Evolutionary conservation across 1,284 basidiomycete species (phyloP), one percentile per base, ranked within the genome.

Genomic region (Singerocomus rubriflavus): DNA sequence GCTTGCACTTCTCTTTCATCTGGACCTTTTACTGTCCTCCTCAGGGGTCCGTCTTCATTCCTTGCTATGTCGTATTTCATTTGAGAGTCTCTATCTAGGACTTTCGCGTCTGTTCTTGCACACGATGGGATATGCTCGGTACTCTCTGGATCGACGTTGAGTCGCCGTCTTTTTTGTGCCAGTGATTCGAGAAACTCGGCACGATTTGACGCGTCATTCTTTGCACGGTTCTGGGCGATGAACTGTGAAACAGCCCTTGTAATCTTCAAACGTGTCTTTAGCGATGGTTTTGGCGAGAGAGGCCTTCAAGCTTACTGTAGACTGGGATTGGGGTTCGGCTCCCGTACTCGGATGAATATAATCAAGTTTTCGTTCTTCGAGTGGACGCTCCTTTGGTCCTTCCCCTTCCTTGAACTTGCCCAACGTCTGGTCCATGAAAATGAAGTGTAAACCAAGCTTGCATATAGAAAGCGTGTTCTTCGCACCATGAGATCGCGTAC

Each of bases 51-150:
- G 35, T 86, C 85, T 49, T 84, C 84, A 55, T 90, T 89, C 67
- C 82, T 87, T 25, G 84, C 84, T 51, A 91, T 85, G 62, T 91
- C 88, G 56, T 89, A 90, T 64, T 85, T 87, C 76, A 91, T 88
- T 62, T 90, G 88, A 0, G 79, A 68, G 50, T 88, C 84, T 44
- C 88, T 72, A 61, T 91, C 79, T 32, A 88, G 71, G 0, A 75
- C 70, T 61, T 81, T 85, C 26, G 87, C 84, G 54, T 89, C 85
- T 3, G 79, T 78, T 4, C 88, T 80, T 13, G 88, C 87, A 57
- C 86, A 89, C 6, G 86, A 85, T 2, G 74, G 30, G 60, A 59
- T 39, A 48, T 56, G 46, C 6, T 67, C 66, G 7, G 57, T 48
- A 6, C 57, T 57, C 27, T 62, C 67, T 54, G 61, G 54, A 54